Conservation (phyloP, 192 early-diverging fungal species). For the Coemansia sp. region DNA sequence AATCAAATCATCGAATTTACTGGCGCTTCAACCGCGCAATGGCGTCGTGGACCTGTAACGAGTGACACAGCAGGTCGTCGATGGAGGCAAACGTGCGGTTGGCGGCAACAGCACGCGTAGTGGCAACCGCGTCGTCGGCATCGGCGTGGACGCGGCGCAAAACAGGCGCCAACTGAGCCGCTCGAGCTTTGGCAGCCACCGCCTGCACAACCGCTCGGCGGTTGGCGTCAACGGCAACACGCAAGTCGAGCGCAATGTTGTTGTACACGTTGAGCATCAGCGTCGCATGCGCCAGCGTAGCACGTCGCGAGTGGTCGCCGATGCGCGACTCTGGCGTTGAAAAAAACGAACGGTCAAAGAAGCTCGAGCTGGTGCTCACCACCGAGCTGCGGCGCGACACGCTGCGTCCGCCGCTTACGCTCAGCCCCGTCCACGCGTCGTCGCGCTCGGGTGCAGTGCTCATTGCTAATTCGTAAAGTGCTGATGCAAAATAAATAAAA, state of each 20-base stretch:
- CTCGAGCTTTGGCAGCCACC: conserved; percentile 30
- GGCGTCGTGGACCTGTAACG: conserved; percentile 44
- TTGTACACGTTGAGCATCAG: conserved; percentile 54
- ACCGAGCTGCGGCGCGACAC: conserved; percentile 52
- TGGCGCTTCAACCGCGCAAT: conserved; percentile 8
- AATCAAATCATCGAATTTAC: neutral
- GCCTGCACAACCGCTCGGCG: conserved; percentile 45
- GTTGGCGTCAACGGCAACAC: conserved; percentile 28
- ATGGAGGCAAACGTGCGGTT: conserved; percentile 35
- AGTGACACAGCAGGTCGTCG: conserved; percentile 46
- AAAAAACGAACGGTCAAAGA: conserved; percentile 54
- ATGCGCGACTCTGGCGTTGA: conserved; percentile 50
- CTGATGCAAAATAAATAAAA: conserved; percentile 4
- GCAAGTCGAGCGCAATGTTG: conserved; percentile 49
- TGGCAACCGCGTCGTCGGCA: conserved; percentile 31
- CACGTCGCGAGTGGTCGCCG: conserved; percentile 34
- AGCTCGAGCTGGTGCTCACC: conserved; percentile 52
- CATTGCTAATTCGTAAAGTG: neutral
- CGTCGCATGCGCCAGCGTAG: conserved; percentile 47
- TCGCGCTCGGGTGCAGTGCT: neutral
- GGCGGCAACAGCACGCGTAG: conserved; percentile 18
- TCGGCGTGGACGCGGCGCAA: conserved; percentile 42
- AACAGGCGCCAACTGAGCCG: conserved; percentile 24
- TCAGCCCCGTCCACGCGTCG: conserved; percentile 5
- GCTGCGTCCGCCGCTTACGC: conserved; percentile 16